Evolutionary conservation across 2,329 filamentous ascomycete genomes (phyloP), one percentile per base, ranked within the genome.

Genomic region (Coniella vitis): DNA sequence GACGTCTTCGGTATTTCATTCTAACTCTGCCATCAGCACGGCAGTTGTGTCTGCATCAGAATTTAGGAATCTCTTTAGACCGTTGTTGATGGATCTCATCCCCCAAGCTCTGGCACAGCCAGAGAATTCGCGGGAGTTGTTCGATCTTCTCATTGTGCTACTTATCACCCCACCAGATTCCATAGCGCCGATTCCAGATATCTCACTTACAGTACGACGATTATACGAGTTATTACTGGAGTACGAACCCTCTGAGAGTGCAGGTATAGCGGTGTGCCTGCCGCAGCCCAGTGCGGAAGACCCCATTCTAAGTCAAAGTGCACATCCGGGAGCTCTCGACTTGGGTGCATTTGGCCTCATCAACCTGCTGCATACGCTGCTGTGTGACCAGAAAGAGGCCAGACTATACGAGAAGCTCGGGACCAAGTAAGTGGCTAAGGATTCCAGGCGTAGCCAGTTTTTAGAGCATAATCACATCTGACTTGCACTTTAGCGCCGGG

Each of bases 61-160:
- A 12, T 71, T 76, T 47, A 65, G 68, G 13, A 60, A 66, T 14
- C 66, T 72, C 31, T 72, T 78, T 51, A 78, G 75, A 74, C 69
- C 73, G 1, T 54, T 70, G 8, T 54, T 72, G 9, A 62, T 63
- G 7, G 58, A 58, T 12, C 59, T 73, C 22, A 57, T 74, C 7
- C 63, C 61, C 14, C 58, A 60, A 42, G 69, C 69, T 19, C 59
- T 61, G 3, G 41, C 31, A 1, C 56, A 60, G 47, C 61, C 67
- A 10, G 48, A 45, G 7, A 62, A 64, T 25, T 74, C 73, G 48
- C 65, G 70, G 20, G 73, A 79, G 42, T 58, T 74, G 14, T 70
- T 81, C 45, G 54, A 56, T 3, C 55, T 77, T 16, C 63, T 69
- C 29, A 60, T 67, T 17, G 58, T 59, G 4, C 59, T 78, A 16